Evolutionary conservation across 78 protist genomes (phyloP).

Genomic region (Blattamonas nauphoetae): DNA sequence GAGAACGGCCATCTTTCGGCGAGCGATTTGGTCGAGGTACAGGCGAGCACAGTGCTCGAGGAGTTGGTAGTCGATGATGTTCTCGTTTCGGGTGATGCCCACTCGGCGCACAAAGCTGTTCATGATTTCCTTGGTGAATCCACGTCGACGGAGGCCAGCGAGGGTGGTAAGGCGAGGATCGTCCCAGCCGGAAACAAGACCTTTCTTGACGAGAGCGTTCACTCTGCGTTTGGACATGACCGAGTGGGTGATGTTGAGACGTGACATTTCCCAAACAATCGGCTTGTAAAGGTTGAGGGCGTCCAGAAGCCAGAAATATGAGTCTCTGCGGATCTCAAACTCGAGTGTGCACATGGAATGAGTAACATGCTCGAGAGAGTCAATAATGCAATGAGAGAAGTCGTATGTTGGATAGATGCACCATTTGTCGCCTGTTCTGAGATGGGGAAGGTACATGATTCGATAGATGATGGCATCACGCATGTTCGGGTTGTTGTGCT

Average conservation of each 20-base stretch:
- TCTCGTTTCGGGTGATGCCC: conserved; percentile 67
- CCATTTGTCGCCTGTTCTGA: conserved; percentile 82
- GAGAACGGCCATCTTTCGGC: conserved; percentile 37
- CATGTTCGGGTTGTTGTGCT: conserved; percentile 55
- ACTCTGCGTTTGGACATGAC: conserved; percentile 88
- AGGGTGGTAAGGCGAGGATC: conserved; percentile 93
- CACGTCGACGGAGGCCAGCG: conserved; percentile 58
- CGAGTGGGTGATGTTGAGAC: conserved; percentile 74
- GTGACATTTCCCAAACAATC: conserved; percentile 85
- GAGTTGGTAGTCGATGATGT: conserved; percentile 28
- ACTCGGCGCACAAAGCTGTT: conserved; percentile 68
- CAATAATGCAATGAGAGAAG: conserved; percentile 92
- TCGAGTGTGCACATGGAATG: conserved; percentile 97
- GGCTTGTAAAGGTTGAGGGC: conserved; percentile 77
- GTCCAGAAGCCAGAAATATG: conserved; percentile 88
- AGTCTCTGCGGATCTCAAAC: conserved; percentile 61
- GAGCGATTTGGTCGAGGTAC: conserved; percentile 33
- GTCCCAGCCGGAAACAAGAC: conserved; percentile 85
- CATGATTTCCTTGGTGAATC: conserved; percentile 77
- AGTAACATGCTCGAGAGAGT: conserved; percentile 90
- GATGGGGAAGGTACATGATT: conserved; percentile 66
- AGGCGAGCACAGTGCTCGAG: conserved; percentile 49
- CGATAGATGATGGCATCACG: conserved; percentile 86
- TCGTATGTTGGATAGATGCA: conserved; percentile 95
- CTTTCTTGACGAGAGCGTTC: conserved; percentile 46